Conservation (phyloP, 768 basidiomycete species). For the Leucosporidium scottii region DNA sequence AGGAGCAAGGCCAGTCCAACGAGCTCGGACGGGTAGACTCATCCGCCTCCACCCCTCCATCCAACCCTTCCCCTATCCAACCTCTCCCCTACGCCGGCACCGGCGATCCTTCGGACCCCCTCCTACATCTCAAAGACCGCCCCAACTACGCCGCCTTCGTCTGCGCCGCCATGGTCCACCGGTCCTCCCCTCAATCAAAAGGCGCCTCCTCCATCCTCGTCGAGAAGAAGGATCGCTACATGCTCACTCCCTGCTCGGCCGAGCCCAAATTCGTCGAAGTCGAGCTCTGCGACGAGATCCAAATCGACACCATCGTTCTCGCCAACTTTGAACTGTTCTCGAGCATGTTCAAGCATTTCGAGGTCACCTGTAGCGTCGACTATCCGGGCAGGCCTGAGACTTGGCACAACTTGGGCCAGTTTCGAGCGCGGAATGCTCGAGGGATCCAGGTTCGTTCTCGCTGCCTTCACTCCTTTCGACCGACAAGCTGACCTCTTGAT, state of each 20-base stretch:
- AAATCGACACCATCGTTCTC: slow-evolving; percentile 90
- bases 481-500: neutral
- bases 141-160: slow-evolving; percentile 93
- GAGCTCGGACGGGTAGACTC: neutral
- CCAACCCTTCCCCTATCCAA: neutral
- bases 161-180: slow-evolving; percentile 87
- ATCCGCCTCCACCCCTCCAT: neutral
- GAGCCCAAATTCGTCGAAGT: slow-evolving; percentile 71
- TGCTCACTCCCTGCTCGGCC: slow-evolving; percentile 82
- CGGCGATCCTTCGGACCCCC: slow-evolving; percentile 33
- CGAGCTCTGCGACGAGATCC: slow-evolving; percentile 94
- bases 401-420: slow-evolving; percentile 71
- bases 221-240: slow-evolving; percentile 79
- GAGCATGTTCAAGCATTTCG: slow-evolving; percentile 87
- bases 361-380: slow-evolving; percentile 61
- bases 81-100: slow-evolving; percentile 26
- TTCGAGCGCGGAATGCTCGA: slow-evolving; percentile 74
- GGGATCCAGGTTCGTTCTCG: slow-evolving; percentile 68
- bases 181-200: slow-evolving; percentile 70
- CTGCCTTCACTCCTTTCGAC: neutral
- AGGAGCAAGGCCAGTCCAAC: too few relatives aligned
- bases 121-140: slow-evolving; percentile 56
- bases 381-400: slow-evolving; percentile 56
- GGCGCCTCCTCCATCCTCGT: slow-evolving; percentile 76
- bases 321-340: slow-evolving; percentile 98